phyloP scores from a whole-genome alignment of 768 basidiomycete genomes.

The Pleurotus tuoliensis region DNA sequence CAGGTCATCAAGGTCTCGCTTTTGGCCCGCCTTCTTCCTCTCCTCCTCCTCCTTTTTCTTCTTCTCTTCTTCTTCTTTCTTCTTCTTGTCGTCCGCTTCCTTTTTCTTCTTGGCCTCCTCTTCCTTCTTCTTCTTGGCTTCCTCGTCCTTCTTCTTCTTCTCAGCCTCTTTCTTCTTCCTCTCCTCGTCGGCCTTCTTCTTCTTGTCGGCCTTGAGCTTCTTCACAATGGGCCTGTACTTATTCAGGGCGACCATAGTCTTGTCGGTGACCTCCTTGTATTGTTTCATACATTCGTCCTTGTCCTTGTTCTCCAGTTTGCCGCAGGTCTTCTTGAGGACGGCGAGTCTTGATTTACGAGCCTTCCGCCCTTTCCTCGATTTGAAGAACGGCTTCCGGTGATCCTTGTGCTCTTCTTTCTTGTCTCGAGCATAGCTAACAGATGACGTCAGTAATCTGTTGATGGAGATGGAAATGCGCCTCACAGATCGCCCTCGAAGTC shows the following conservation, averaged over 20 bases:
- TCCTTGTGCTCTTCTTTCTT: slow-evolving; percentile 1
- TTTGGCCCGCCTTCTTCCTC: background rate
- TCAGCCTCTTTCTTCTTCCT: slow-evolving; percentile 4
- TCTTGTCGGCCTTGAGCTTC: background rate
- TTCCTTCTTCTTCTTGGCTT: background rate
- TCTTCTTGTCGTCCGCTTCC: background rate
- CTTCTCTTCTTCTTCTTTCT: background rate
- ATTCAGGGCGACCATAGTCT: background rate
- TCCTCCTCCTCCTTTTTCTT: background rate
- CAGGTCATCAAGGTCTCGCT: background rate
- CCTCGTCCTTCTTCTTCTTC: slow-evolving; percentile 4
- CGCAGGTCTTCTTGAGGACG: slow-evolving; percentile 7
- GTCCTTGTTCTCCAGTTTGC: background rate
- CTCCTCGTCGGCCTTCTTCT: slow-evolving; percentile 1
- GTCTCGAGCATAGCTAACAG: background rate
- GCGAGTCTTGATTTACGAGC: background rate
- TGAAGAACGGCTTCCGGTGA: background rate
- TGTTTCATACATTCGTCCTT: slow-evolving; percentile 6
- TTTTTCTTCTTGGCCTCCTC: slow-evolving; percentile 3
- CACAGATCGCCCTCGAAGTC: slow-evolving; percentile 3
- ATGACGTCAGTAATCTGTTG: background rate
- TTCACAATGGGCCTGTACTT: background rate
- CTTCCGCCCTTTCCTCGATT: background rate
- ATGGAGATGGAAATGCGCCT: background rate
- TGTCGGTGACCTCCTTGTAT: background rate